Conservation (phyloP, 169 alveolate genomes). For the Cystoisospora suis region DNA sequence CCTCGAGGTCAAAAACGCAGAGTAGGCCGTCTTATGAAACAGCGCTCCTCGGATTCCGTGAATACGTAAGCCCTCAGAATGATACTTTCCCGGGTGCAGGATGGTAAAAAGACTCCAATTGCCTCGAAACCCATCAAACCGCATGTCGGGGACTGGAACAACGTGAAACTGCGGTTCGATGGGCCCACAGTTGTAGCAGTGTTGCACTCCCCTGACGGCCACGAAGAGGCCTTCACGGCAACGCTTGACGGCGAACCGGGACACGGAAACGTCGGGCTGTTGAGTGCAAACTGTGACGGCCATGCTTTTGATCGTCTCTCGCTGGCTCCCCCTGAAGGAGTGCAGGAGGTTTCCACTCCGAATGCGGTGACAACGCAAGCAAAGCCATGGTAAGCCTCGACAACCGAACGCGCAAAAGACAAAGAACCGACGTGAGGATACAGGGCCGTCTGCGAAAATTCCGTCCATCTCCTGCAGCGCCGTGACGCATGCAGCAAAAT, state of each 20-base stretch:
- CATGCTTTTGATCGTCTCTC: conserved; percentile 4
- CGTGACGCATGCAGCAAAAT: background rate
- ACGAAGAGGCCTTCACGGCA: background rate
- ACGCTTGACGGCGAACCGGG: background rate
- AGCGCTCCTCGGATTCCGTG: too few species aligned
- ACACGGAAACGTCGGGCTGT: background rate
- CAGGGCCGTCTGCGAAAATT: conserved; percentile 16
- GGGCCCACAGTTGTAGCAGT: background rate
- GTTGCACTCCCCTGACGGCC: background rate
- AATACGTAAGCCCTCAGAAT: background rate
- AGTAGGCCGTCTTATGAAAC: conserved; percentile 33
- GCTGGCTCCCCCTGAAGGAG: background rate
- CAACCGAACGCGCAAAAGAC: background rate
- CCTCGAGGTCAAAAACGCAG: background rate
- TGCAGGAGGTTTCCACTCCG: background rate
- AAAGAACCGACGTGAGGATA: background rate
- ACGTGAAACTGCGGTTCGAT: background rate
- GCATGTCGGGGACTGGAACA: background rate
- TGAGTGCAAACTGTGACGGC: background rate
- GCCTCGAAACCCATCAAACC: background rate
- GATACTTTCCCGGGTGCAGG: background rate
- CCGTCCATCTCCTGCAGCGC: conserved; percentile 42
- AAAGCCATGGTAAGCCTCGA: background rate
- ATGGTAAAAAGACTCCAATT: background rate
- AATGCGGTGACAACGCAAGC: background rate